Percentiles rank a stretch among this genome's conserved stretches.
Conservation (phyloP, 1,284 basidiomycete genomes). For the Irpex lacteus region DNA sequence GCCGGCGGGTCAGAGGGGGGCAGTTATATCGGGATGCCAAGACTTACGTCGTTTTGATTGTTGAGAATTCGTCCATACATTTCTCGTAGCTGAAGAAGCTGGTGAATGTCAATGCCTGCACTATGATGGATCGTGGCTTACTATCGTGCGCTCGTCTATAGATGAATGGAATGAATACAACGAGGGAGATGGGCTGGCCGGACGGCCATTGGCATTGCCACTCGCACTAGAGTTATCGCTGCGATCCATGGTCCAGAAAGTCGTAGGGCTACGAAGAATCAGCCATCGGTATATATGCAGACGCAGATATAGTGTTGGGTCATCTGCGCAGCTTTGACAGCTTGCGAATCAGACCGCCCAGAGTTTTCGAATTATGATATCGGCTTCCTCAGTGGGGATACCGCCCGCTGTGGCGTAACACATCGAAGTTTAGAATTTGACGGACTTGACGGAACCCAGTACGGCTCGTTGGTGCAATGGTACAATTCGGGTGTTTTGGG, state of each 20-base stretch:
- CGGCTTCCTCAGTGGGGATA: not conserved
- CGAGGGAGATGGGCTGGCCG: slow-evolving; percentile 30
- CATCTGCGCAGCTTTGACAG: not conserved
- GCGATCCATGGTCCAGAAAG: slow-evolving; percentile 7
- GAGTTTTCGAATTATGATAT: not conserved
- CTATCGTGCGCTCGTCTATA: slow-evolving; percentile 29
- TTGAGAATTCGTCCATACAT: slow-evolving; percentile 32
- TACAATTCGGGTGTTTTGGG: slow-evolving; percentile 1
- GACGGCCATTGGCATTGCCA: slow-evolving; percentile 10
- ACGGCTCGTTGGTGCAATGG: slow-evolving; percentile 9
- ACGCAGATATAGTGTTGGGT: not conserved
- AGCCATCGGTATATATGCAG: not conserved
- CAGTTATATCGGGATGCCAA: not conserved
- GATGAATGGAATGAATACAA: slow-evolving; percentile 33
- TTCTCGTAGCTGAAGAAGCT: slow-evolving; percentile 25
- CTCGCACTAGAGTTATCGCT: slow-evolving; percentile 12
- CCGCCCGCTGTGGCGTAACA: not conserved
- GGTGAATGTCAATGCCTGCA: not conserved
- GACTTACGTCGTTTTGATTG: slow-evolving; percentile 32
- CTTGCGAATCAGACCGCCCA: not conserved
- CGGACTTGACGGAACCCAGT: slow-evolving; percentile 12
- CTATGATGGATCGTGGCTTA: slow-evolving; percentile 10
- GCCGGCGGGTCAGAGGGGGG: slow-evolving; percentile 7
- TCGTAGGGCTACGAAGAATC: not conserved
- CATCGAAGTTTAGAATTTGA: slow-evolving; percentile 5